Percentiles rank a stretch among this genome's conserved stretches.
Evolutionary conservation across 768 basidiomycete genomes (phyloP).

Genomic region (Termitomyces eurrhizus): DNA sequence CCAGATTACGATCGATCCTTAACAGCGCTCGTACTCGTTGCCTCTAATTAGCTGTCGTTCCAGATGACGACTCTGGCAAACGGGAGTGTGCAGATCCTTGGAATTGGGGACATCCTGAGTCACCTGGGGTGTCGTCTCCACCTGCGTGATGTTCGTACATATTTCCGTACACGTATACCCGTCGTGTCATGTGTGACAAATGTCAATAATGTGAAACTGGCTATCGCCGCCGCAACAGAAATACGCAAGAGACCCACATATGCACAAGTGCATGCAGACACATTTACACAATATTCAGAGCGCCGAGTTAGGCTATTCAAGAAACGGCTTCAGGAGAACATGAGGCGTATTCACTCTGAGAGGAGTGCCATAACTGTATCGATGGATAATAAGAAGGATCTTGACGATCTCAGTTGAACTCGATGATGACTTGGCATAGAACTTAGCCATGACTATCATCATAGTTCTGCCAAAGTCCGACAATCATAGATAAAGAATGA

Average conservation of each 20-base stretch:
- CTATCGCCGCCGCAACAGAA: not conserved
- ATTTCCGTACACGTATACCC: not conserved
- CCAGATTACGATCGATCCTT: not conserved
- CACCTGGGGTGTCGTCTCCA: not conserved
- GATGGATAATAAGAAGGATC: not conserved
- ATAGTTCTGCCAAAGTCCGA: constrained; percentile 4
- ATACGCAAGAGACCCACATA: not conserved
- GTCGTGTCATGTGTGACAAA: constrained; percentile 10
- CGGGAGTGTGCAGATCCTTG: constrained; percentile 7
- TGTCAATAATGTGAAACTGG: constrained; percentile 11
- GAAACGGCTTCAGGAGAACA: not conserved
- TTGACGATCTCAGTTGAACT: not conserved
- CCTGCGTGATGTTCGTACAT: constrained; percentile 5
- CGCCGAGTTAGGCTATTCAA: not conserved
- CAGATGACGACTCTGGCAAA: constrained; percentile 10
- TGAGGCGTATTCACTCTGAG: not conserved
- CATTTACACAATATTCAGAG: not conserved
- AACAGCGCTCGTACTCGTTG: not conserved
- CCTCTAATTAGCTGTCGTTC: constrained; percentile 5
- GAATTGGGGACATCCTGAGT: not conserved
- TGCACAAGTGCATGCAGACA: not conserved
- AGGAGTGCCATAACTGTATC: not conserved
- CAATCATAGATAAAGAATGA: too few relatives aligned
- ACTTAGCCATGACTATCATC: constrained; percentile 3
- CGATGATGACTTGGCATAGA: too few relatives aligned